Conservation (phyloP, 176 grass and related monocot genomes). For the Thalia dealbata region DNA sequence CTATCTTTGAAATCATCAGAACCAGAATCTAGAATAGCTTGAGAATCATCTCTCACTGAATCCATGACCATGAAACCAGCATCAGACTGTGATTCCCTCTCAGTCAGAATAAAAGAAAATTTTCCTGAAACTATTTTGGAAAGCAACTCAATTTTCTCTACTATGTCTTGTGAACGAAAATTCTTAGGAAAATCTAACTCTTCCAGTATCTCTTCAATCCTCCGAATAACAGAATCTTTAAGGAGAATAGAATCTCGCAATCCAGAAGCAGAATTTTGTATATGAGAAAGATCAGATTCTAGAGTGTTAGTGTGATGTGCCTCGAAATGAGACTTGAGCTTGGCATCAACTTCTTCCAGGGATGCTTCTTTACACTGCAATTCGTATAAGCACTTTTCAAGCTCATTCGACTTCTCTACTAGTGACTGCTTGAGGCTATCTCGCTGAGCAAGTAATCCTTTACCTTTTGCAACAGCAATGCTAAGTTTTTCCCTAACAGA, state of each 20-base stretch:
- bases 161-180: constrained; percentile 80
- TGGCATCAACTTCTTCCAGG: constrained; percentile 58
- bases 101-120: constrained; percentile 37
- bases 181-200: constrained; percentile 89
- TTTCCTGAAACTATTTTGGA: constrained; percentile 51
- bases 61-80: constrained; percentile 23
- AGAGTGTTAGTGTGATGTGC: constrained; percentile 89
- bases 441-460: constrained; percentile 82
- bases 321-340: constrained; percentile 73
- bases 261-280: constrained; percentile 80
- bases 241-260: constrained; percentile 93
- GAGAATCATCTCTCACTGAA: constrained; percentile 39
- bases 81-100: constrained; percentile 34
- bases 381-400: constrained; percentile 64
- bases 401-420: constrained; percentile 60
- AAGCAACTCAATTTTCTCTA: constrained; percentile 79
- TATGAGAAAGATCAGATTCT: constrained; percentile 90
- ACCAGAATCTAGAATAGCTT: constrained; percentile 33
- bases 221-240: constrained; percentile 87
- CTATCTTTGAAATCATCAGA: constrained; percentile 55
- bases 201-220: constrained; percentile 95
- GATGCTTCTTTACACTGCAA: constrained; percentile 48
- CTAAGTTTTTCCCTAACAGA: constrained; percentile 81
- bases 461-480: constrained; percentile 96
- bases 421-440: constrained; percentile 85